phyloP scores from a whole-genome alignment of 768 basidiomycete genomes.

The Phlebiopsis flavidoalba region DNA sequence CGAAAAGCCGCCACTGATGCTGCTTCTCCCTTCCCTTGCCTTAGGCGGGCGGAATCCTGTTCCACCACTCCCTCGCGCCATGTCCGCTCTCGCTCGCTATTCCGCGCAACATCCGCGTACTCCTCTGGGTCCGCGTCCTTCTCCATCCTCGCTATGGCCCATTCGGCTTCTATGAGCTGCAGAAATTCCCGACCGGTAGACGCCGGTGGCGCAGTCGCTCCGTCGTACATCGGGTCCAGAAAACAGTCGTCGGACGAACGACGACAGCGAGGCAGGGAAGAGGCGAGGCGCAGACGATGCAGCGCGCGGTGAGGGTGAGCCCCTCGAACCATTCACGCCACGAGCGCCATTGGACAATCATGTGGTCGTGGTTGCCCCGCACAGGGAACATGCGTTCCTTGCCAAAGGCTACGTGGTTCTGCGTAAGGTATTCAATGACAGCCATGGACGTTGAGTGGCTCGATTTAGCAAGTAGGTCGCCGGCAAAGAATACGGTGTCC shows the following conservation, averaged over 20 bases:
- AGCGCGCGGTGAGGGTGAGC: slow-evolving; percentile 30
- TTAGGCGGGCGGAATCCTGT: slow-evolving; percentile 21
- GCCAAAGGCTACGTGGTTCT: slow-evolving; percentile 31
- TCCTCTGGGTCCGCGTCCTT: slow-evolving; percentile 30
- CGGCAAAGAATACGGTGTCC: slow-evolving; percentile 77
- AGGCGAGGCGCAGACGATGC: slow-evolving; percentile 1
- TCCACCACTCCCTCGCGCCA: slow-evolving; percentile 29
- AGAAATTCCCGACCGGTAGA: slow-evolving; percentile 47
- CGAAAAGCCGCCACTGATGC: slow-evolving; percentile 71
- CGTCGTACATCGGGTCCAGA: slow-evolving; percentile 6
- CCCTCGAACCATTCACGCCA: slow-evolving; percentile 78
- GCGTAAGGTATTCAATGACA: slow-evolving; percentile 60
- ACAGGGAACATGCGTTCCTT: slow-evolving; percentile 58
- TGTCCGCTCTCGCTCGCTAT: slow-evolving; percentile 19
- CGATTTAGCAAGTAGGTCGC: slow-evolving; percentile 79
- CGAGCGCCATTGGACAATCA: slow-evolving; percentile 80
- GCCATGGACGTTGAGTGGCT: slow-evolving; percentile 52
- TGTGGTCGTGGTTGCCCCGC: slow-evolving; percentile 93
- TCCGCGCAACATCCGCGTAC: slow-evolving; percentile 35
- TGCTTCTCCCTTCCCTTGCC: slow-evolving; percentile 25
- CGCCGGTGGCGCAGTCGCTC: slow-evolving; percentile 6
- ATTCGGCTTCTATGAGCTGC: slow-evolving; percentile 37
- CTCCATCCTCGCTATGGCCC: slow-evolving; percentile 28
- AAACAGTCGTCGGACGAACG: background rate
- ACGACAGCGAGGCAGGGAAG: slow-evolving; percentile 9